Conservation (phyloP, 208 protist species). For the Balamuthia mandrillaris region DNA sequence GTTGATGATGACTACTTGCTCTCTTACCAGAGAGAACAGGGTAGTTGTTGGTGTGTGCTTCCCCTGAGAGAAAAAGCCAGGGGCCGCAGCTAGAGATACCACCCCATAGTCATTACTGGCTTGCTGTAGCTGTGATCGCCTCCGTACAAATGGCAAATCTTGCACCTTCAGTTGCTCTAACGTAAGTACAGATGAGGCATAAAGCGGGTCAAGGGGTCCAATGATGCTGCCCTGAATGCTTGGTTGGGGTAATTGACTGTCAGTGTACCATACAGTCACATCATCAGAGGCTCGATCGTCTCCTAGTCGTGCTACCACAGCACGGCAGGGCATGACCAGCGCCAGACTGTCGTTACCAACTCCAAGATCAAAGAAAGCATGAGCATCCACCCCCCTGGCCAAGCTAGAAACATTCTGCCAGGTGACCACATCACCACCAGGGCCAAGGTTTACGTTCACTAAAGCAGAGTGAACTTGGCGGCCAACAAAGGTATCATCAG, state of each 20-base stretch:
- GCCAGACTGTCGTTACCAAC: not conserved
- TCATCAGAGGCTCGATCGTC: not conserved
- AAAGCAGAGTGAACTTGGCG: not conserved
- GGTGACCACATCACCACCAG: not conserved
- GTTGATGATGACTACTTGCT: constrained; percentile 1
- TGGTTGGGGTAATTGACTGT: not conserved
- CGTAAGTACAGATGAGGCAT: not conserved
- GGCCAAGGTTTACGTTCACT: not conserved
- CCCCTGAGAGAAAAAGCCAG: too few relatives aligned
- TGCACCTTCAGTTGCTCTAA: not conserved
- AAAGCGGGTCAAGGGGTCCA: not conserved
- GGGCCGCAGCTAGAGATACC: too few relatives aligned
- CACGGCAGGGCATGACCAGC: not conserved
- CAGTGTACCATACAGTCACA: not conserved
- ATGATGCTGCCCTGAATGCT: not conserved
- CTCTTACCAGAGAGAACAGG: too few relatives aligned
- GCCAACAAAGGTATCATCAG: constrained; percentile 8
- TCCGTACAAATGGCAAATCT: constrained; percentile 23
- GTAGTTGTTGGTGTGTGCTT: not conserved
- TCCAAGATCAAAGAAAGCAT: not conserved
- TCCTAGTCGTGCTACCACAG: not conserved
- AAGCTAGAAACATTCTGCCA: not conserved
- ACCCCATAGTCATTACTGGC: not conserved
- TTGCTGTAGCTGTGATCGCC: not conserved
- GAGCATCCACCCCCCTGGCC: not conserved